Evolutionary conservation across 2,329 filamentous ascomycete genomes (phyloP), one percentile per base, ranked within the genome.

Genomic region (Cercospora beticola): DNA sequence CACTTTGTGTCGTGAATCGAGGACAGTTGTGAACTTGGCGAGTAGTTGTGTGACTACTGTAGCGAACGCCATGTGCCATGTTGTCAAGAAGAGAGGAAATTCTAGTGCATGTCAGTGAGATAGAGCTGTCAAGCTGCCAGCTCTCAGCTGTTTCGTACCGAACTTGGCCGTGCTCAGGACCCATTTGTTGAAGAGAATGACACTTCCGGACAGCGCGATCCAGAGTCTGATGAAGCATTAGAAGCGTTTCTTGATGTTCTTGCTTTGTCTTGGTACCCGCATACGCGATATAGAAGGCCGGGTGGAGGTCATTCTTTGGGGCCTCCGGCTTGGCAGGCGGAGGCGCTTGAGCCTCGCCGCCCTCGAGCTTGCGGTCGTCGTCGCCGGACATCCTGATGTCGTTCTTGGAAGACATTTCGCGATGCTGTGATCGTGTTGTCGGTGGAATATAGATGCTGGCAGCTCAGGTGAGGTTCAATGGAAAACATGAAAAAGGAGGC

Each of bases 141-240:
- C n/a, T 31, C 10, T 12, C 12, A 14, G 46, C 30, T 9, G 4
- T 30, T 4, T 28, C 62, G 14, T 65, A 65, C 72, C 72, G 85
- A 97, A 97, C 72, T 92, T 87, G 73, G 90, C 86, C 33, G 90
- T 94, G 77, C 94, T 90, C 70, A 98, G 87, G 77, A 99, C 93
- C 89, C 92, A 97, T 88, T 99, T 99, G 89, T 99, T 98, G 90
- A 97, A 98, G 69, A 99, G 86, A 79, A 99, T 99, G 78, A 98
- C 93, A 76, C 91, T 92, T 43, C 93, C 97, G 78, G 92, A 97
- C 80, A 97, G 86, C 67, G 89, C 84, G 79, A 99, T 98, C 95
- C 95, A 99, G 75, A 74, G 69, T 16, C 72, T 74, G 62, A 33
- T 26, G 16, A 21, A 57, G 31, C 31, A 43, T 69, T 65, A 70